These are phyloP conservation scores for Punctularia strigosozonata DNA, from an alignment of 768 basidiomycete species.

Conservation along the genomic window DNA sequence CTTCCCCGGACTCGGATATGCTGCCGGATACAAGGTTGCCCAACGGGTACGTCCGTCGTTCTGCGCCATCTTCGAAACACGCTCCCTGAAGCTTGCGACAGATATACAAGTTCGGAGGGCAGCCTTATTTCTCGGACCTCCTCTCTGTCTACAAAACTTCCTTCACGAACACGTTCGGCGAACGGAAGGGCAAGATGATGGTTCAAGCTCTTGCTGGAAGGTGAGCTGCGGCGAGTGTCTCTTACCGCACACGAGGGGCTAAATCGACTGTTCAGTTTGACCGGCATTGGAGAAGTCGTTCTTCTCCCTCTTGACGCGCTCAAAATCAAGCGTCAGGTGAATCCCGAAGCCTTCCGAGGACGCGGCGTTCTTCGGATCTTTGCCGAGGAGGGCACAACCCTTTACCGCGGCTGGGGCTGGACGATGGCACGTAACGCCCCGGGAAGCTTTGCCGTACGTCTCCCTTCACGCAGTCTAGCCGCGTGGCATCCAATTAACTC, in stretches of 20 bases:
- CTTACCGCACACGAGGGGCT: background rate
- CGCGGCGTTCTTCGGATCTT: constrained; percentile 86
- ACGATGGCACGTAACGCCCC: constrained; percentile 97
- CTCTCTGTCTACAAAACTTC: constrained; percentile 73
- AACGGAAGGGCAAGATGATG: constrained; percentile 91
- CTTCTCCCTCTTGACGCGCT: constrained; percentile 94
- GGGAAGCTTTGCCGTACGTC: constrained; percentile 81
- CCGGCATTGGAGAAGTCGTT: constrained; percentile 92
- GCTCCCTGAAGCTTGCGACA: no score
- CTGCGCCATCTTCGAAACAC: no score
- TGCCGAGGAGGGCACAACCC: constrained; percentile 78
- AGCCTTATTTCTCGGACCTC: constrained; percentile 94
- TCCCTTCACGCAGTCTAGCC: background rate
- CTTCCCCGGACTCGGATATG: constrained; percentile 98
- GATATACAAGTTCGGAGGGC: constrained; percentile 98
- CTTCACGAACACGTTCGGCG: constrained; percentile 81
- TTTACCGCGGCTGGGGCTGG: constrained; percentile 99
- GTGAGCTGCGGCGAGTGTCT: constrained; percentile 26
- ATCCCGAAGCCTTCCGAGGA: constrained; percentile 96
- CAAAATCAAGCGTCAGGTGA: constrained; percentile 98
- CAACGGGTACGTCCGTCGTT: no score
- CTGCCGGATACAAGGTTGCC: constrained; percentile 93
- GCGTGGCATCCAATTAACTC: background rate
- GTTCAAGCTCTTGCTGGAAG: constrained; percentile 93
- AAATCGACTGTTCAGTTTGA: constrained; percentile 25